phyloP scores from a whole-genome alignment of 1,284 basidiomycete genomes.

The Fereydounia khargensis region DNA sequence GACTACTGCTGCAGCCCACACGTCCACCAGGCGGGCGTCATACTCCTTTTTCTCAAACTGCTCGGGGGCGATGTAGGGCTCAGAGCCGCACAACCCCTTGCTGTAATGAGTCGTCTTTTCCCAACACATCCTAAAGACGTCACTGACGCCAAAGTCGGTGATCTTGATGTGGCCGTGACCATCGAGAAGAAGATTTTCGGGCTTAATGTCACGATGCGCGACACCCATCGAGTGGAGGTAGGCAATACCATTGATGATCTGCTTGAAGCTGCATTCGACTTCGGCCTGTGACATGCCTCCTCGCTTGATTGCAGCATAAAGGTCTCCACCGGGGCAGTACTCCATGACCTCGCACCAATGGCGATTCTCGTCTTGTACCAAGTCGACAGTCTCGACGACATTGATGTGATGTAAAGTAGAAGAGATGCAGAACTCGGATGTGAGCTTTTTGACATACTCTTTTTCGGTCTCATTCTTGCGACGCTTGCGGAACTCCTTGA shows the following conservation, averaged over 20 bases:
- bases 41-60: conserved; percentile 96
- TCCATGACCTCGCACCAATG: conserved; percentile 99
- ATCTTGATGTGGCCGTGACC: conserved; percentile 94
- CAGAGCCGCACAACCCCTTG: conserved; percentile 92
- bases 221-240: conserved; percentile 95
- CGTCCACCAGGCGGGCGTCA: conserved; percentile 92
- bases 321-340: conserved; percentile 87
- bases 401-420: conserved; percentile 95
- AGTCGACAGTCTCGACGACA: conserved; percentile 96
- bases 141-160: conserved; percentile 96
- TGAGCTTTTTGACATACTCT: conserved; percentile 99
- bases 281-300: conserved; percentile 90
- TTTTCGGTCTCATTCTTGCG: conserved; percentile 98
- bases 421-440: conserved; percentile 97
- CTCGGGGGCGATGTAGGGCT: conserved; percentile 97
- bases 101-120: conserved; percentile 95
- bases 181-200: conserved; percentile 94
- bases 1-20: conserved; percentile 95
- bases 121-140: conserved; percentile 97
- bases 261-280: conserved; percentile 97
- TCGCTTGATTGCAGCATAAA: conserved; percentile 96
- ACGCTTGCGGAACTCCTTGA: conserved; percentile 98
- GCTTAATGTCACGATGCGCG: conserved; percentile 96
- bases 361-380: conserved; percentile 91
- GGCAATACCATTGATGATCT: conserved; percentile 81